These are phyloP conservation scores for Gynostemma pentaphyllum DNA, from an alignment of 306 rosid genomes.

Conservation along the genomic window DNA sequence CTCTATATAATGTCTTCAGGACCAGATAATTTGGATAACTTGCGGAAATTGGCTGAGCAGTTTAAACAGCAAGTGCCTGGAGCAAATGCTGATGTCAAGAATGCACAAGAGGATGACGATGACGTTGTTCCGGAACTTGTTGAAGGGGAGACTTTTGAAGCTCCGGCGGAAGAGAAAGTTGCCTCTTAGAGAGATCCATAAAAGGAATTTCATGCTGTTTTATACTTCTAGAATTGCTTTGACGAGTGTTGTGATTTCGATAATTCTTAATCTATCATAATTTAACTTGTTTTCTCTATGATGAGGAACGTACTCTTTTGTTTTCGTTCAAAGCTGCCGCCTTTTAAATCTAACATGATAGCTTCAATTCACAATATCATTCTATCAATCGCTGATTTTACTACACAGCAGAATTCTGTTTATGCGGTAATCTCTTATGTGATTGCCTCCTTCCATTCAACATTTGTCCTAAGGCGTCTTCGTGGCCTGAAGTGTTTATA, in stretches of 20 bases:
- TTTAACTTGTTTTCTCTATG: conserved; percentile 8
- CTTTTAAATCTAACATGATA: neutral
- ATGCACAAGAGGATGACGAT: conserved; percentile 42
- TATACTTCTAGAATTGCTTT: conserved; percentile 3
- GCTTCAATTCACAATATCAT: neutral
- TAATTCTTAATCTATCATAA: conserved; percentile 9
- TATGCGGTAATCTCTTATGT: neutral
- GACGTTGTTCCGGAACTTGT: conserved; percentile 87
- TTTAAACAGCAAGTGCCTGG: conserved; percentile 76
- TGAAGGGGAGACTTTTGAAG: conserved; percentile 74
- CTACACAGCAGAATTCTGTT: neutral
- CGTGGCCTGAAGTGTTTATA: neutral
- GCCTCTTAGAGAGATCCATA: conserved; percentile 22
- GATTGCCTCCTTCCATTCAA: neutral
- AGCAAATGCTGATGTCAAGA: conserved; percentile 31
- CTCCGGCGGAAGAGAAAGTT: conserved; percentile 56
- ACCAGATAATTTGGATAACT: conserved; percentile 86
- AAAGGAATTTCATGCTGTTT: neutral
- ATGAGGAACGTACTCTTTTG: neutral
- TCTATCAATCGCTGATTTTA: neutral
- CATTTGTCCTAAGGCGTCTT: neutral
- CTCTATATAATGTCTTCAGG: conserved; percentile 31
- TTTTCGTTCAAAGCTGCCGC: neutral
- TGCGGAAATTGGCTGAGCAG: conserved; percentile 82
- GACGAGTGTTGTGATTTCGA: conserved; percentile 4